A percentile compares a stretch with the other conserved stretches of the same genome.
phyloP scores from a whole-genome alignment of 2,329 filamentous ascomycete species.

The Trichoderma sp. region DNA sequence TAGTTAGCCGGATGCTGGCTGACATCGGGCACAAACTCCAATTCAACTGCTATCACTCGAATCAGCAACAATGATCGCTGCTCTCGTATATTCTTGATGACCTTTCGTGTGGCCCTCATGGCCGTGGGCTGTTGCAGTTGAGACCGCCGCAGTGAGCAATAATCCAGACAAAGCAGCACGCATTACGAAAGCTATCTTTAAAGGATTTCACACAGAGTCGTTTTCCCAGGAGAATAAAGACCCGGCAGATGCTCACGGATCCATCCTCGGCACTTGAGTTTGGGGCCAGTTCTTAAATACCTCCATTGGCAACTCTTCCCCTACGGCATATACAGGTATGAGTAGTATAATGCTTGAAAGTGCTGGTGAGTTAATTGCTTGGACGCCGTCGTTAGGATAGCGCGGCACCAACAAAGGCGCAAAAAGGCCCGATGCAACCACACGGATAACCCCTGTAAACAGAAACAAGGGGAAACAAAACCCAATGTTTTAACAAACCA shows the following conservation, averaged over 20 bases:
- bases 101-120: background rate
- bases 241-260: background rate
- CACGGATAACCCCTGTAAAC: background rate
- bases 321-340: background rate
- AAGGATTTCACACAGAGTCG: background rate
- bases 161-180: background rate
- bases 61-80: background rate
- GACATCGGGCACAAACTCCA: constrained; percentile 15
- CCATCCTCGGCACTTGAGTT: background rate
- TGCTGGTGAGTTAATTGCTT: background rate
- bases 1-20: constrained; percentile 14
- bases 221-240: background rate
- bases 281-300: background rate
- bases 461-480: too few relatives aligned
- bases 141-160: background rate
- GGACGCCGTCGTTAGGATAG: background rate
- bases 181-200: background rate
- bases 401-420: background rate
- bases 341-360: background rate
- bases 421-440: constrained; percentile 1
- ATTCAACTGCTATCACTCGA: background rate
- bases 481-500: background rate
- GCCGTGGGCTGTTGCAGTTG: background rate
- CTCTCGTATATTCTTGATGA: background rate
- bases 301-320: too few relatives aligned